phyloP scores from a whole-genome alignment of 352 stramenopile genomes.

The Peronospora belbahrii region DNA sequence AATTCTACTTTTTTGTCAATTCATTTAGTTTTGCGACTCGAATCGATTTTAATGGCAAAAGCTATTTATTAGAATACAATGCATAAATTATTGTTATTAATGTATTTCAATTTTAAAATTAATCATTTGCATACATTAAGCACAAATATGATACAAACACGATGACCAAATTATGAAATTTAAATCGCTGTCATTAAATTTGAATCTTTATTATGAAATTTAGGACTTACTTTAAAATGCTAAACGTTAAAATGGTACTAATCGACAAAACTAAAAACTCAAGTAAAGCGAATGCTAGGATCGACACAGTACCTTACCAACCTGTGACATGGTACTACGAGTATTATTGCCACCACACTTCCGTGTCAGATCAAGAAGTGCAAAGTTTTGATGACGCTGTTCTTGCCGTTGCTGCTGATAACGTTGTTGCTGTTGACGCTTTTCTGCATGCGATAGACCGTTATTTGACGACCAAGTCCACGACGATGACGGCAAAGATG shows the following conservation, averaged over 20 bases:
- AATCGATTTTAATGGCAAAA: too few relatives aligned
- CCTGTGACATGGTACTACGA: constrained; percentile 12
- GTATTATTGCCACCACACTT: constrained; percentile 25
- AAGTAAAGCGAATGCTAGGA: constrained; percentile 16
- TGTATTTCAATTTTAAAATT: too few relatives aligned
- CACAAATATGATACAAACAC: too few relatives aligned
- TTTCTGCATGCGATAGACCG: constrained; percentile 24
- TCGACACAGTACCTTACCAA: constrained; percentile 26
- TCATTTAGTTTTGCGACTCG: not conserved
- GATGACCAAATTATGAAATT: too few relatives aligned
- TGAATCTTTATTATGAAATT: too few relatives aligned
- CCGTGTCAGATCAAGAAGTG: constrained; percentile 13
- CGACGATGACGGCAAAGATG: constrained; percentile 14
- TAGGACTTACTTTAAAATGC: not conserved
- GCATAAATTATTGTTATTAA: too few relatives aligned
- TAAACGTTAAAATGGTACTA: constrained; percentile 13
- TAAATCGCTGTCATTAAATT: too few relatives aligned
- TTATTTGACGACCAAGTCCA: constrained; percentile 22
- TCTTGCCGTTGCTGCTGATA: constrained; percentile 29
- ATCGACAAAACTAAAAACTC: constrained; percentile 20
- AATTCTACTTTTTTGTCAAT: constrained; percentile 3
- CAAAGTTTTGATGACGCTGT: constrained; percentile 24
- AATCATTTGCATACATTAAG: too few relatives aligned
- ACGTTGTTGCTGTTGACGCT: constrained; percentile 27
- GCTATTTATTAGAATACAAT: too few relatives aligned